Base-by-base conservation (phyloP, 169 alveolate species). In the Cryptosporidium felis region DNA sequence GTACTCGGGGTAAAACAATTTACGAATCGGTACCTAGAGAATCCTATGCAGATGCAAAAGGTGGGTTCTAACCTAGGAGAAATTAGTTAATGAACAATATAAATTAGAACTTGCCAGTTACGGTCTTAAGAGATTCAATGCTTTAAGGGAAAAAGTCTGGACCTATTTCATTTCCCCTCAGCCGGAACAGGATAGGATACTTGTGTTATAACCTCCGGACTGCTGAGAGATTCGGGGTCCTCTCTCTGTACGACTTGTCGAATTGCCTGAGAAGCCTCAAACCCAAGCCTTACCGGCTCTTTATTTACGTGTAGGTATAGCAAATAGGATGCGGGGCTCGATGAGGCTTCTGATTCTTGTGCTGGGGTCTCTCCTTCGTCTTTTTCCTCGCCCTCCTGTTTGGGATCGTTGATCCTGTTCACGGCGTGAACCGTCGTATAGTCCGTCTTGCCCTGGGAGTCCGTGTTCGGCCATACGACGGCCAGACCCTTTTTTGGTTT, bases 401-500 rank as follows among this genome's bases (percentile, higher is more conserved):
- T 44, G 41, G 3, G 23, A 56, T 1, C 21, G 38, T 16, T 16
- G 14, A 74, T 65, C 9, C 49, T 74, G 45, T 51, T 74, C n/a
- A 74, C 85, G 2, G 85, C 85, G 18, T 74, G 85, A 5, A 74
- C 59, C 4, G 85, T 74, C 21, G 85, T 74, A 23, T 74, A 56
- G 61, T 74, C 85, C 9, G 56, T 16, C 21, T 74, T 74, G 18
- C 58, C 67, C 40, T 74, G 60, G 28, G 65, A 34, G 28, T 74
- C 42, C 36, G 41, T 38, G 46, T 74, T 74, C 26, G 85, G 85
- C 85, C 85, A 74, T 10, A 74, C 59, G 8, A 74, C 85, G n/a
- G 85, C 85, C 23, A 74, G 14, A 16, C 85, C 85, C 26, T 74
- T 74, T 41, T 74, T 74, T n/a, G 85, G 85, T 21, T 74, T 74